Base-by-base conservation (phyloP, 2,329 filamentous ascomycete genomes). In the Chaetomiaceae sp. region DNA sequence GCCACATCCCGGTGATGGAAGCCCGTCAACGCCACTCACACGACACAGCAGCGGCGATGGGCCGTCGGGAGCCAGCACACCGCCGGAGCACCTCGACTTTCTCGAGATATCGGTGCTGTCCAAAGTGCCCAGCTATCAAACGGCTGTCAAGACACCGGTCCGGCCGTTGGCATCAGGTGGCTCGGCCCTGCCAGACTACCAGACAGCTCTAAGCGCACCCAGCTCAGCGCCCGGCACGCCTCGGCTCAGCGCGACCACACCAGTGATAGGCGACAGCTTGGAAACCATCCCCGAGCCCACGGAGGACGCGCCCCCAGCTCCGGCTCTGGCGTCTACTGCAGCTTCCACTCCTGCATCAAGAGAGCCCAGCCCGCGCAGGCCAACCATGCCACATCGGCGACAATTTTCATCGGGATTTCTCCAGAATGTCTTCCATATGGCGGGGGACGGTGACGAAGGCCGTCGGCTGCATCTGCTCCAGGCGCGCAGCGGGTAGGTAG, bases 121-220 rank as follows among this genome's bases (percentile, higher is more conserved):
- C 66, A 86, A 86, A 59, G 87, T 91, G 2, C 87, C 87, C 1
- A 90, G 87, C 52, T 91, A 91, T 66, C 79, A 80, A 14, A 90
- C 87, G 1, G 87, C 87, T 0, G 81, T 90, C 23, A 81, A 80
- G 58, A 81, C 84, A 0, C 81, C 83, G 5, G 79, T 82, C 14
- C 76, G 79, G 46, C 75, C 77, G 30, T 74, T 74, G 13, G 75
- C 72, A 44, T 75, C 75, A 6, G 75, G 76, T 20, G 74, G 75
- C 29, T 67, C 72, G 5, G 69, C 69, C 11, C 75, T 89, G 5
- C 87, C 87, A 0, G 82, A 87, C 64, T 90, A 90, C 64, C 71
- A 78, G 51, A 78, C 84, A 2, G 84, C 81, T 1, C 70, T 79
- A 38, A 80, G 75, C 60, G 74, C 74, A 25, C 80, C 81, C 4